A percentile compares a stretch with the other conserved stretches of the same genome.
Evolutionary conservation across 1,284 basidiomycete species (phyloP).

Genomic region (Neotropicomus parvogracilis): DNA sequence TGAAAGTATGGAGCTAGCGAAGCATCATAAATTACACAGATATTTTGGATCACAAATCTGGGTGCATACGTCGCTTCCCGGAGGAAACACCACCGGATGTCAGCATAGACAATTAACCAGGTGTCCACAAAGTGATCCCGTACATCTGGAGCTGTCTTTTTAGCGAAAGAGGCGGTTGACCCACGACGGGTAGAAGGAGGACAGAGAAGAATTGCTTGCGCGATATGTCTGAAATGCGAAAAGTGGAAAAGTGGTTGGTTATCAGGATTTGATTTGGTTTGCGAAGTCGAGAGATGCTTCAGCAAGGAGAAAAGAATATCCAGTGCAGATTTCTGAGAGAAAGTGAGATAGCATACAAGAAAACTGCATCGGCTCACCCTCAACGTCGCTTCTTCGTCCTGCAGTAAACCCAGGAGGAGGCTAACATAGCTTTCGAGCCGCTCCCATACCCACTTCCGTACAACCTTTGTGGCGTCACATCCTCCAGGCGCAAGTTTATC

Average conservation of each 20-base stretch:
- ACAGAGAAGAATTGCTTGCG: conserved; percentile 57
- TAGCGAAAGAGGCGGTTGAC: conserved; percentile 24
- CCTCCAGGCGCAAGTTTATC: conserved; percentile 51
- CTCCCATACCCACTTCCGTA: conserved; percentile 75
- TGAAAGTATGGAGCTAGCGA: conserved; percentile 21
- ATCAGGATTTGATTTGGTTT: conserved; percentile 41
- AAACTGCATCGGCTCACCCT: conserved; percentile 41
- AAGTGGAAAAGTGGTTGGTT: conserved; percentile 63
- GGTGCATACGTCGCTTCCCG: conserved; percentile 71
- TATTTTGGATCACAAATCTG: neutral
- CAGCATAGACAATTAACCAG: conserved; percentile 81
- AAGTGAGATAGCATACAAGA: conserved; percentile 6
- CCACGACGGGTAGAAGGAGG: conserved; percentile 47
- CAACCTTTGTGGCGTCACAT: conserved; percentile 57
- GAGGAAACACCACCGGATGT: conserved; percentile 92
- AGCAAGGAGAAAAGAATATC: conserved; percentile 80
- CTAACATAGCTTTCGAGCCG: conserved; percentile 64
- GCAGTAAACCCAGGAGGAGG: conserved; percentile 64
- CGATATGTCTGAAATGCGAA: conserved; percentile 65
- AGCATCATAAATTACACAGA: conserved; percentile 5
- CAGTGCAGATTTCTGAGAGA: conserved; percentile 62
- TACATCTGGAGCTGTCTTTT: conserved; percentile 55
- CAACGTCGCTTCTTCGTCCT: conserved; percentile 66
- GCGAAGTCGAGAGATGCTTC: conserved; percentile 68
- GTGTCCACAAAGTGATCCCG: conserved; percentile 61